Conservation (phyloP, 23 red algal genomes). For the Cyanidiococcus yangmingshanensis region DNA sequence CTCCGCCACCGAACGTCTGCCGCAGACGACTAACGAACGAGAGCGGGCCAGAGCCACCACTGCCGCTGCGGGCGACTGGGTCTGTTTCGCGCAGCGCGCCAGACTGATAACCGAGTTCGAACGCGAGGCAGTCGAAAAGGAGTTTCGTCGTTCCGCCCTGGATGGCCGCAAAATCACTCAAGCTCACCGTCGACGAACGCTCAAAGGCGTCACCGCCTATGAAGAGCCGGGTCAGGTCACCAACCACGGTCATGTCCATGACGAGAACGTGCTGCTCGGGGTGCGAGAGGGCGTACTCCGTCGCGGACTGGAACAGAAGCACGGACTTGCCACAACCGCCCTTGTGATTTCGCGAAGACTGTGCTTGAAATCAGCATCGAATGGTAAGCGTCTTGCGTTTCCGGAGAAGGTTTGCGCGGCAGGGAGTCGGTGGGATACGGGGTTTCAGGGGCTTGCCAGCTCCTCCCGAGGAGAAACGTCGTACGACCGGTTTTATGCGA, state of each 20-base stretch:
- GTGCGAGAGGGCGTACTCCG: conserved; percentile 21
- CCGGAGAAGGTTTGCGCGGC: too few species aligned
- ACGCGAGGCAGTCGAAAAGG: conserved; percentile 10
- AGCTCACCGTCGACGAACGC: conserved; percentile 1
- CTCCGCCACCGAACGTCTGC: conserved; percentile 8
- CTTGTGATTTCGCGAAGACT: conserved; percentile 35
- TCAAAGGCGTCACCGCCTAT: conserved; percentile 29
- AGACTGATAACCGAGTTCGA: conserved; percentile 3
- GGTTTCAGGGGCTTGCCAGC: too few species aligned
- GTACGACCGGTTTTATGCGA: too few species aligned
- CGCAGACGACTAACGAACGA: conserved; percentile 11
- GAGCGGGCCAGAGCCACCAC: background rate
- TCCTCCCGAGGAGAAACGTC: too few species aligned
- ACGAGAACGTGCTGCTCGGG: conserved; percentile 23
- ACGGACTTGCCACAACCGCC: conserved; percentile 37
- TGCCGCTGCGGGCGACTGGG: background rate
- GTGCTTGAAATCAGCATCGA: background rate
- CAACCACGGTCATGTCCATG: conserved; percentile 35
- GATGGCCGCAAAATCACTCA: conserved; percentile 16
- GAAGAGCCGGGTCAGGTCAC: conserved; percentile 22
- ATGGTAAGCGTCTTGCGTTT: too few species aligned
- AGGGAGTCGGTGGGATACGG: too few species aligned
- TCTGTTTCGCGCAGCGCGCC: background rate
- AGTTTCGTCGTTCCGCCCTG: conserved; percentile 7
- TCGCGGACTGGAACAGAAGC: conserved; percentile 26